phyloP scores from a whole-genome alignment of 805 yeast genomes.

The Pichia rugopelliculosa region DNA sequence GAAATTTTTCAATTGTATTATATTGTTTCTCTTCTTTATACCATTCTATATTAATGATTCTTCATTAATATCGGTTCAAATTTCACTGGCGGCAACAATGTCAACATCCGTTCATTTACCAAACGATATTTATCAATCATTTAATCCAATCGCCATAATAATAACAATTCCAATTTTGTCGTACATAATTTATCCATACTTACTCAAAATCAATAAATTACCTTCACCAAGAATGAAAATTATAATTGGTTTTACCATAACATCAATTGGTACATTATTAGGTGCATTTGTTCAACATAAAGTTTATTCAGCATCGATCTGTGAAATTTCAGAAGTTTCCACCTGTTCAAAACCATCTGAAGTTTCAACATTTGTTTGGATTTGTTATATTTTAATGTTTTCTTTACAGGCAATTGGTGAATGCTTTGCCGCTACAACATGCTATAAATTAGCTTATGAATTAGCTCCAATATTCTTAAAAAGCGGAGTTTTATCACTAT shows the following conservation, averaged over 20 bases:
- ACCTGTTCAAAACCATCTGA: conserved; percentile 13
- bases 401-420: conserved; percentile 45
- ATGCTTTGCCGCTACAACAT: conserved; percentile 45
- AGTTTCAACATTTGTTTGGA: conserved; percentile 26
- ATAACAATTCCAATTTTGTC: conserved; percentile 44
- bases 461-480: conserved; percentile 44
- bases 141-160: conserved; percentile 46
- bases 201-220: conserved; percentile 33
- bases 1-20: conserved; percentile 37
- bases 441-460: conserved; percentile 48
- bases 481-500: conserved; percentile 41
- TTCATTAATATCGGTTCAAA: conserved; percentile 40
- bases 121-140: conserved; percentile 46
- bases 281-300: conserved; percentile 41
- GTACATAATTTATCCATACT: conserved; percentile 36
- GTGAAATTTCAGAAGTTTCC: conserved; percentile 32
- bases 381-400: conserved; percentile 30
- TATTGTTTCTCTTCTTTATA: conserved; percentile 37
- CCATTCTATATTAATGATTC: conserved; percentile 36
- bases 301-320: conserved; percentile 38
- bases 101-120: conserved; percentile 41
- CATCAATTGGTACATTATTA: conserved; percentile 38
- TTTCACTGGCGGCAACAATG: conserved; percentile 47
- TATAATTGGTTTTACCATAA: conserved; percentile 38
- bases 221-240: conserved; percentile 39